Base-by-base conservation (phyloP, 495 filamentous ascomycete species). In the Amphirosellinia nigrospora region DNA sequence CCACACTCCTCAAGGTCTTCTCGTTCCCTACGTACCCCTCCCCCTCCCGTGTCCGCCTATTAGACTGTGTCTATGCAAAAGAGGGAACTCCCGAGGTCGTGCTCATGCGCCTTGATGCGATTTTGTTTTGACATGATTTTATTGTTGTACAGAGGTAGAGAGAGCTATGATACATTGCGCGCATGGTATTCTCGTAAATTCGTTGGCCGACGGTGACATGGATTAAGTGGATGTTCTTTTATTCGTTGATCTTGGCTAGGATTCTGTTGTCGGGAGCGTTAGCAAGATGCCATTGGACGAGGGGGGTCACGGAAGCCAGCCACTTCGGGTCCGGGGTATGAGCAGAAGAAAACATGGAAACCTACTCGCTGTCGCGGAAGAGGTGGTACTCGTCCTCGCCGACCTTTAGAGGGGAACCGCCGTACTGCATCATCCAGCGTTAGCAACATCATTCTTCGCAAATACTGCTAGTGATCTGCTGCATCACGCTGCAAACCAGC, bases 311-410 rank as follows among this genome's bases (percentile, higher is more conserved):
- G 16, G 43, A 13, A 50, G 19, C 28, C 19, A n/a, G 9, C 19
- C 53, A 45, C 61, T 56, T 65, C 7, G 11, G 38, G 15, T 53
- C 1, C 23, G 50, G 38, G 3, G 8, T 48, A 34, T 36, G 32
- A 66, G 19, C 8, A n/a, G 19, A 64, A 23, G 23, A 46, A 64
- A 50, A 48, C 9, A 6, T 1, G 28, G 2, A 21, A 63, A 89
- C 92, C 79, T 90, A 98, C 96, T 99, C 96, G 83, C 93, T 90
- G 82, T 99, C 96, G 74, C 95, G 87, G 90, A 96, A 99, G 67
- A 99, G 91, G 70, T 91, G 89, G 84, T 89, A 98, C 86, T 98
- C 96, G 71, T 98, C 93, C 72, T 98, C 94, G 71, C 95, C 95
- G 74, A 98, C 93, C 89, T 98, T 98, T 81, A 99, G 88, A 64